These are phyloP conservation scores for Syzygium aqueum DNA, from an alignment of 345 rosid genomes.

Conservation along the genomic window DNA sequence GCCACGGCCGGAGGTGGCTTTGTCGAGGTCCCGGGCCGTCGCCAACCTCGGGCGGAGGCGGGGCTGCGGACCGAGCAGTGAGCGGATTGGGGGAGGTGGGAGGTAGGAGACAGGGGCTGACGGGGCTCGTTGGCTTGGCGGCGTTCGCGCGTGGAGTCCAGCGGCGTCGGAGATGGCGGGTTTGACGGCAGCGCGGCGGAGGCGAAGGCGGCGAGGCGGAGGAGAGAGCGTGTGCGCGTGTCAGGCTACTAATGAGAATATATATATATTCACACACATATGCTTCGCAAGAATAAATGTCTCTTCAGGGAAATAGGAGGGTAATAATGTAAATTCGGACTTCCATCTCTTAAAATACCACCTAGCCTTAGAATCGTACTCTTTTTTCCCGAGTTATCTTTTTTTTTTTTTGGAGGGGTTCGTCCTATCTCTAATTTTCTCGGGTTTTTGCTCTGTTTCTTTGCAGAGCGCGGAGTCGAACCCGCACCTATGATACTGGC, in stretches of 20 bases:
- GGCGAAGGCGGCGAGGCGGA: neutral
- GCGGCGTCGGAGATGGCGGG: neutral
- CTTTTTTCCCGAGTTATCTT: neutral
- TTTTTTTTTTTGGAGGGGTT: too few species aligned
- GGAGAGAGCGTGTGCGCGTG: neutral
- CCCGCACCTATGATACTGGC: too few species aligned
- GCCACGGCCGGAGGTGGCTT: too few species aligned
- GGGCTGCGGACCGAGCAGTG: too few species aligned
- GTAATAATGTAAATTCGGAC: neutral
- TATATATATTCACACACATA: rapidly evolving
- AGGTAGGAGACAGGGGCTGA: neutral
- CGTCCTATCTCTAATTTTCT: too few species aligned
- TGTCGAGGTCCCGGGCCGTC: too few species aligned
- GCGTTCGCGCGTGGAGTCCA: neutral
- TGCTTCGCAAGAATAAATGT: neutral
- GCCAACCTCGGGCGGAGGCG: too few species aligned
- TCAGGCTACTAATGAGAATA: neutral
- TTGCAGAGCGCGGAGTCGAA: too few species aligned
- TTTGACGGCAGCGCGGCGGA: rapidly evolving
- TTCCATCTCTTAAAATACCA: neutral
- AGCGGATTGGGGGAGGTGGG: neutral
- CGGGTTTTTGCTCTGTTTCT: too few species aligned
- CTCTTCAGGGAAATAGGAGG: neutral
- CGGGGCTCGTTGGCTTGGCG: neutral
- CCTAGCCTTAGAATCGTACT: neutral